phyloP scores from a whole-genome alignment of 106 monocot species.

The Vanilla planifolia region DNA sequence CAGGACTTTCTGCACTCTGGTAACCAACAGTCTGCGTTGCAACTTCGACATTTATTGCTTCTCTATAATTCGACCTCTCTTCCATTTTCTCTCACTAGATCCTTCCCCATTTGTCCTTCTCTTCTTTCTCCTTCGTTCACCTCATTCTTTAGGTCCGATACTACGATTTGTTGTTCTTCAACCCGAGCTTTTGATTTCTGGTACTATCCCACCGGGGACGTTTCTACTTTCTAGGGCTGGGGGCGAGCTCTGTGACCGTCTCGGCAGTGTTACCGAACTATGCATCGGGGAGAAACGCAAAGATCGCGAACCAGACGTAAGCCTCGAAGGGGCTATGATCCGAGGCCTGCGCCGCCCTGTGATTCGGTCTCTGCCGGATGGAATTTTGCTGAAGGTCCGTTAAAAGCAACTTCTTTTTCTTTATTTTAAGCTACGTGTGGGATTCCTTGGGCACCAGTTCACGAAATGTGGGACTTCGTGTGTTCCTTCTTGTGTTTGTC shows the following conservation, averaged over 20 bases:
- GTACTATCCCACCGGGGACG: too few species aligned
- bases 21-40: not conserved
- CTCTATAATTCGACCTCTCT: not conserved
- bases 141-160: not conserved
- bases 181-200: not conserved
- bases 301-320: not conserved
- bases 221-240: not conserved
- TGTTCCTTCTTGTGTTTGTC: not conserved
- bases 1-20: too few species aligned
- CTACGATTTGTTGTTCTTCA: not conserved
- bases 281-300: not conserved
- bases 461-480: not conserved
- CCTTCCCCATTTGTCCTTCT: not conserved
- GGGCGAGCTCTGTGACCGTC: not conserved
- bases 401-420: not conserved
- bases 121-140: not conserved
- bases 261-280: not conserved
- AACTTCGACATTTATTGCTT: constrained; percentile 6
- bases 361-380: not conserved
- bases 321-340: not conserved
- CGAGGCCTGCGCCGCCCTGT: not conserved
- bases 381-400: constrained; percentile 2
- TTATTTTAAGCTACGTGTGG: not conserved
- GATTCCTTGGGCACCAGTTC: not conserved
- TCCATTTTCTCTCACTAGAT: not conserved